Evolutionary conservation across 306 rosid genomes (phyloP), one percentile per base, ranked within the genome.

Genomic region (Rosa persica): DNA sequence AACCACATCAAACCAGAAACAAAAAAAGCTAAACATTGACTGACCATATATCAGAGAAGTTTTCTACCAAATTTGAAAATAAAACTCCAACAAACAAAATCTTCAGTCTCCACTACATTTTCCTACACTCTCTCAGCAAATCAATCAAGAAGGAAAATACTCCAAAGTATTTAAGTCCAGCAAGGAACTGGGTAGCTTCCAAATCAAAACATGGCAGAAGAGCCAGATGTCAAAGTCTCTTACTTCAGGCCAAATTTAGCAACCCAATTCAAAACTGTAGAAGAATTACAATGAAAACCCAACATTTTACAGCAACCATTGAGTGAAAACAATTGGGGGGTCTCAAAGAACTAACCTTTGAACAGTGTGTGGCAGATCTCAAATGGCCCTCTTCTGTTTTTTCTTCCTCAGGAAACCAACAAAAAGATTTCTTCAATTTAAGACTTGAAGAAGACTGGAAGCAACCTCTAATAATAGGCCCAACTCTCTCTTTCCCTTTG

Each of bases 341-440:
- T 70, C 62, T 70, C 82, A 76, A 80, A 72, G 84, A 83, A 90
- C 22, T 16, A 43, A 66, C 96, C 96, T 66, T 83, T 23, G 70
- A 72, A 73, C 82, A 49, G 84, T 85, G 65, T 55, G 76, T 43
- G 90, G 85, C 85, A 89, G 97, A 93, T 93, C 93, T 88, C 84
- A 81, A 82, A 86, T 58, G 71, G 78, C 81, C 79, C 82, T 68
- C 62, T 39, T 72, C 46, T 68, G 16, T 43, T 49, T 58, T 27
- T 49, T 72, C 51, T 76, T 72, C 73, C 75, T 61, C 71, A 79
- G 60, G 79, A 85, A 83, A 69, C 81, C 61, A 80, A 83, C 42
- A 76, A 74, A 87, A 81, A 80, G 83, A 75, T 39, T 72, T 69
- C 16, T 34, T n/a, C 71, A 65, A 65, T 65, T 30, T 48, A 30